Base-by-base conservation (phyloP, 345 rosid genomes). In the Reutealis trisperma region DNA sequence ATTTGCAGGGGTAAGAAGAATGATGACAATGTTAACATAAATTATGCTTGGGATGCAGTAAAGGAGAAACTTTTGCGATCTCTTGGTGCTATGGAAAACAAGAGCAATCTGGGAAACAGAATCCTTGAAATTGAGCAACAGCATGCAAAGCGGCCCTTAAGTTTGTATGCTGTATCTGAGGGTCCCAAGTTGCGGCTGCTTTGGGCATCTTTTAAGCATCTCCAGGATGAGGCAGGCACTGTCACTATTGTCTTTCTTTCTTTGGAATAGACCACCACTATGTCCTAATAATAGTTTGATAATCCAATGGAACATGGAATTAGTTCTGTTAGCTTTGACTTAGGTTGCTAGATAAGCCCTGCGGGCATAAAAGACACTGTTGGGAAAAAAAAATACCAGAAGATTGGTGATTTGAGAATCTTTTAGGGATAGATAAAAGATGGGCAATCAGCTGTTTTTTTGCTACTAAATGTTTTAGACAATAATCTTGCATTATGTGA, bases 181-280 rank as follows among this genome's bases (percentile, higher is more conserved):
- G 91, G 89, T 60, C 92, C 97, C 1, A 88, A 88, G 77, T 63
- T 93, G 73, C 82, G 88, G 64, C 81, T 95, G 80, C 93, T 95
- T 69, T 90, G 88, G 93, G 85, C 93, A 74, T 90, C 88, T 78
- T 84, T 91, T 78, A 85, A 78, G 75, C 86, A 87, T 70, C 93
- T 95, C 66, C 88, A 93, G 85, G 84, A 92, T 83, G 92, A 93
- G 96, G 98, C 83, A 86, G 80, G 94, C 82, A 79, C 77, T 84
- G 73, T 78, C 76, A 78, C 81, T 76, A 44, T 75, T 76, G 64
- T 67, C 61, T 82, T 15, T 67, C 68, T 66, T 32, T 4, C 6
- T 19, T 32, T 71, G 6, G 14, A 5, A 32, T 71, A 27, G 8
- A 70, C 15, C 61, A 71, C 63, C 16, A 21, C 32, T 8, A 18